Conservation (phyloP, 2,329 filamentous ascomycete genomes). For the Berkeleyomyces basicola region DNA sequence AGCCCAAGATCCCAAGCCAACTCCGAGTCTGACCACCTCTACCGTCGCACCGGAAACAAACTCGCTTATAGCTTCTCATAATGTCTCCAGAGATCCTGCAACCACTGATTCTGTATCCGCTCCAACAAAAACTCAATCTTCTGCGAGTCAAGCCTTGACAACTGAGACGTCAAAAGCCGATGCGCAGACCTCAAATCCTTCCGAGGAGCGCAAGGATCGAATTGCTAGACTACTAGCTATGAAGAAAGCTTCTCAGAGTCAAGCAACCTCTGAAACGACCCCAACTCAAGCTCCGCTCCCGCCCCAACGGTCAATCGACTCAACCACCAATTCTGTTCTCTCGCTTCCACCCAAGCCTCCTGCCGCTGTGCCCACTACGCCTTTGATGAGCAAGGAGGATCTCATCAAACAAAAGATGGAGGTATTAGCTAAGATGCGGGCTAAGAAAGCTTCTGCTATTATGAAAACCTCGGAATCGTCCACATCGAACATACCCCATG, state of each 20-base stretch:
- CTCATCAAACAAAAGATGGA: constrained; percentile 65
- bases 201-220: constrained; percentile 55
- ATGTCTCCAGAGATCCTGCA: background rate
- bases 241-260: constrained; percentile 27
- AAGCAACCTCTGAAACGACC: background rate
- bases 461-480: background rate
- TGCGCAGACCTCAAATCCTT: constrained; percentile 13
- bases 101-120: background rate
- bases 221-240: constrained; percentile 62
- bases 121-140: background rate
- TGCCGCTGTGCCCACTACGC: background rate
- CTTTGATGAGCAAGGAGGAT: constrained; percentile 37
- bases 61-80: background rate
- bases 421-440: constrained; percentile 45
- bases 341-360: constrained; percentile 2
- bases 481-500: background rate
- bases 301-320: too few relatives aligned
- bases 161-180: background rate
- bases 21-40: constrained; percentile 12
- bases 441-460: constrained; percentile 17
- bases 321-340: background rate
- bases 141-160: background rate
- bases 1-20: constrained; percentile 7
- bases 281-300: background rate
- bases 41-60: background rate